phyloP scores from a whole-genome alignment of 495 filamentous ascomycete genomes.

The Lineolata rhizophorae region DNA sequence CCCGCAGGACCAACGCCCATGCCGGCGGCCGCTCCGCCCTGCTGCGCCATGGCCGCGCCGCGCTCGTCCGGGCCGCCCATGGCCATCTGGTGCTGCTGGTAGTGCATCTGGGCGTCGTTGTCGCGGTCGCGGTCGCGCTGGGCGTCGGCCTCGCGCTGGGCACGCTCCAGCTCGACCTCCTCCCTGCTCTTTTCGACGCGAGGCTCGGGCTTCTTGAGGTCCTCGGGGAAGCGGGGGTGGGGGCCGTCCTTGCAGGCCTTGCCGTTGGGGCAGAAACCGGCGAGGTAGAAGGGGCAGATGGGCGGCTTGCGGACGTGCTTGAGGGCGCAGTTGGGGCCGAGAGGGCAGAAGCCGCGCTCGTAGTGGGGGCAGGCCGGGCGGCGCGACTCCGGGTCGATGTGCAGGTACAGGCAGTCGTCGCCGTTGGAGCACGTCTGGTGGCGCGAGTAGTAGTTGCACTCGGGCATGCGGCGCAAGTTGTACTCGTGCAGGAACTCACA shows the following conservation, averaged over 20 bases:
- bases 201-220: slow-evolving; percentile 50
- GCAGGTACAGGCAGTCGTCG: slow-evolving; percentile 90
- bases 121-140: slow-evolving; percentile 26
- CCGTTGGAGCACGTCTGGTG: slow-evolving; percentile 88
- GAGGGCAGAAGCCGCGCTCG: slow-evolving; percentile 81
- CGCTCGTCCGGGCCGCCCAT: no score
- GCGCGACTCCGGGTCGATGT: slow-evolving; percentile 61
- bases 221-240: slow-evolving; percentile 53
- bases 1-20: no score
- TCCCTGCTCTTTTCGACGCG: slow-evolving; percentile 33
- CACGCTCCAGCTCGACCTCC: slow-evolving; percentile 23
- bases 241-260: slow-evolving; percentile 51
- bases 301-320: slow-evolving; percentile 52
- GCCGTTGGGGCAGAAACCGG: slow-evolving; percentile 87
- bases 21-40: no score
- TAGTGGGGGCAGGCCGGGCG: slow-evolving; percentile 75
- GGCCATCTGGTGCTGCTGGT: no score
- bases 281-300: slow-evolving; percentile 69
- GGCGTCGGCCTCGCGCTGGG: slow-evolving; percentile 30
- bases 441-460: slow-evolving; percentile 58
- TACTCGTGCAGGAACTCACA: slow-evolving; percentile 98
- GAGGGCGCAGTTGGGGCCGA: slow-evolving; percentile 70
- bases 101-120: no score
- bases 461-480: slow-evolving; percentile 92
- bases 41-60: no score